phyloP scores from a whole-genome alignment of 805 yeast genomes.

The Candida yuanshanica region DNA sequence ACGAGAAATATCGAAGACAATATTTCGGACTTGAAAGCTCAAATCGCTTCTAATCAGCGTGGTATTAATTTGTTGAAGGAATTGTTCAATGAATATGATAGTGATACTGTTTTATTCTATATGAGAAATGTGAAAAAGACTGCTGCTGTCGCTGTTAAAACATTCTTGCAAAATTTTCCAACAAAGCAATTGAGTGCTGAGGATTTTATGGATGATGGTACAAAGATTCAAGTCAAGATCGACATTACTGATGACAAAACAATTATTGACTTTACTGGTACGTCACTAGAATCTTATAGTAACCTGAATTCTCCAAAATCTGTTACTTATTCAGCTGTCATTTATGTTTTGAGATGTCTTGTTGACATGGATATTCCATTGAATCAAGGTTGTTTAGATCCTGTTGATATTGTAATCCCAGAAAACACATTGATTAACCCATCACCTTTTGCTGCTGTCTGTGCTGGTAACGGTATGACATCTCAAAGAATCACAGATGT shows the following conservation, averaged over 20 bases:
- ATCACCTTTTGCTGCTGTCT: constrained; percentile 39
- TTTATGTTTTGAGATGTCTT: constrained; percentile 47
- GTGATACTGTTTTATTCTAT: constrained; percentile 37
- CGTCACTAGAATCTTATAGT: constrained; percentile 47
- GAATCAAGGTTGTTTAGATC: constrained; percentile 49
- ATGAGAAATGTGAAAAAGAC: constrained; percentile 41
- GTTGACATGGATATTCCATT: constrained; percentile 49
- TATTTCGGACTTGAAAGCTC: constrained; percentile 43
- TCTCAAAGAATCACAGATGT: constrained; percentile 53
- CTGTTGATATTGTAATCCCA: constrained; percentile 35
- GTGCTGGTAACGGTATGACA: constrained; percentile 50
- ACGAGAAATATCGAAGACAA: constrained; percentile 51
- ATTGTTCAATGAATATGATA: constrained; percentile 39
- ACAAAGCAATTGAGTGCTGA: constrained; percentile 38
- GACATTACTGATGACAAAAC: constrained; percentile 35
- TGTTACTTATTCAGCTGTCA: constrained; percentile 46
- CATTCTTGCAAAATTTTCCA: constrained; percentile 32
- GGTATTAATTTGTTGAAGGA: constrained; percentile 41
- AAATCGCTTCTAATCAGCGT: constrained; percentile 47
- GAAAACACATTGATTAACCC: constrained; percentile 31
- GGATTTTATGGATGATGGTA: constrained; percentile 54
- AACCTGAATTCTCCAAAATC: constrained; percentile 52
- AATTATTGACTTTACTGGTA: constrained; percentile 46
- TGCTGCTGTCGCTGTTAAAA: constrained; percentile 43
- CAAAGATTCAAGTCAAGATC: constrained; percentile 39